phyloP scores from a whole-genome alignment of 306 rosid genomes.

The Vigna trinervia region DNA sequence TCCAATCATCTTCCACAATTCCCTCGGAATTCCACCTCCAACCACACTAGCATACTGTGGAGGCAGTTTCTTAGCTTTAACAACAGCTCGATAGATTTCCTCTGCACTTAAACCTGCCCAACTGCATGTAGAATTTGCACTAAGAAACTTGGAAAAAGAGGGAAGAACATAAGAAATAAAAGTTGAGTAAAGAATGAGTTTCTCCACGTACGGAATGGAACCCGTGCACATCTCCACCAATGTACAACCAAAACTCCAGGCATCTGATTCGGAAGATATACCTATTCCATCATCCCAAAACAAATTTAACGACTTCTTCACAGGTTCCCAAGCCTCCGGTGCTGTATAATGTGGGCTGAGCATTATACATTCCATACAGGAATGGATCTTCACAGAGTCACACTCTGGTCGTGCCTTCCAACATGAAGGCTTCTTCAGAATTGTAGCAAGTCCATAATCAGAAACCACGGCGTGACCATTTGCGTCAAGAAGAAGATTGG shows the following conservation, averaged over 20 bases:
- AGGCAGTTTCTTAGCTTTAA: constrained; percentile 85
- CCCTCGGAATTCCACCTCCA: constrained; percentile 98
- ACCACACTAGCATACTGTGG: constrained; percentile 98
- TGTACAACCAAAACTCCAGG: constrained; percentile 99
- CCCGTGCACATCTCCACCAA: constrained; percentile 99
- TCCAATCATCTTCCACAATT: constrained; percentile 98
- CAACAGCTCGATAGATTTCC: constrained; percentile 86
- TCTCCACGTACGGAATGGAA: constrained; percentile 92
- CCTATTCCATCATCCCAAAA: constrained; percentile 99
- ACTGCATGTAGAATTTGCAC: constrained; percentile 61
- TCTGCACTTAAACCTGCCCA: constrained; percentile 96
- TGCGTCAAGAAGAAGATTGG: constrained; percentile 93
- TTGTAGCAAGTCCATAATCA: constrained; percentile 95
- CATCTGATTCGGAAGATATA: constrained; percentile 95
- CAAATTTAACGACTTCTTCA: constrained; percentile 81
- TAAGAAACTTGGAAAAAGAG: constrained; percentile 42
- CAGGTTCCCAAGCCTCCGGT: constrained; percentile 99
- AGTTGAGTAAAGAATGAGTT: constrained; percentile 50
- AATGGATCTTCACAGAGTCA: constrained; percentile 82
- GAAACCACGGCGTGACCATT: constrained; percentile 92
- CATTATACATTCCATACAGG: constrained; percentile 98
- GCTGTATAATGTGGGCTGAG: constrained; percentile 97
- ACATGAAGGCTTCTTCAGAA: constrained; percentile 91
- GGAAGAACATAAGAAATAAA: constrained; percentile 40
- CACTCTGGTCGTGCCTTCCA: constrained; percentile 85